Evolutionary conservation across 2,329 filamentous ascomycete genomes (phyloP).

Genomic region (Pyrenophora seminiperda): DNA sequence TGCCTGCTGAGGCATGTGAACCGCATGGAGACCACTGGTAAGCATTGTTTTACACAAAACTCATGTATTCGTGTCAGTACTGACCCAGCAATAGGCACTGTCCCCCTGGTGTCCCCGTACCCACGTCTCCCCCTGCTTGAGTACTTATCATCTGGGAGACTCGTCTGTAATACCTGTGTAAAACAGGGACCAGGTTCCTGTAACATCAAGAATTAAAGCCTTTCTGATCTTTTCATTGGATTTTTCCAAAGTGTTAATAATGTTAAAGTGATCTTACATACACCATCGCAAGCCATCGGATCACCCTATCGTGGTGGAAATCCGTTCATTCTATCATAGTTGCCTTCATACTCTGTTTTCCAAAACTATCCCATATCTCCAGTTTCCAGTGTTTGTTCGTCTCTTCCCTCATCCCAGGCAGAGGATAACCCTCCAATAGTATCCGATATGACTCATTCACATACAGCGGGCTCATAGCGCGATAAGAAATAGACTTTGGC

Average conservation of each 20-base stretch:
- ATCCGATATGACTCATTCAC: slow-evolving; percentile 41
- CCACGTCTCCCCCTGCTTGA: slow-evolving; percentile 28
- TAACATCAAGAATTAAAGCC: no score
- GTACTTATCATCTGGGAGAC: background rate
- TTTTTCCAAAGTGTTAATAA: no score
- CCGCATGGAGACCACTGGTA: slow-evolving; percentile 34
- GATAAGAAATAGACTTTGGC: slow-evolving; percentile 36
- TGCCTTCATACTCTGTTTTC: slow-evolving; percentile 41
- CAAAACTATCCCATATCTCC: slow-evolving; percentile 42
- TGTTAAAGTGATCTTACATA: no score
- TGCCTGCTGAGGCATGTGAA: slow-evolving; percentile 21
- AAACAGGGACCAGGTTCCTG: no score
- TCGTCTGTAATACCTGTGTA: no score
- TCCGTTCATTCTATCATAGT: slow-evolving; percentile 34
- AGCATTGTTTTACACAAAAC: background rate
- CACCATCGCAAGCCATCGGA: no score
- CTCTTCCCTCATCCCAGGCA: no score
- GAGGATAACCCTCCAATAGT: slow-evolving; percentile 24
- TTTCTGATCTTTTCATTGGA: no score
- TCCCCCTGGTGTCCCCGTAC: slow-evolving; percentile 32
- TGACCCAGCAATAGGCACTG: slow-evolving; percentile 23
- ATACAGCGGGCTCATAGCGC: slow-evolving; percentile 43
- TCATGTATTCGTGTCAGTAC: background rate
- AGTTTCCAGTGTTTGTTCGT: slow-evolving; percentile 23
- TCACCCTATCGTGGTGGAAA: no score